phyloP scores from a whole-genome alignment of 2,329 filamentous ascomycete species.

The Ramichloridium luteum region DNA sequence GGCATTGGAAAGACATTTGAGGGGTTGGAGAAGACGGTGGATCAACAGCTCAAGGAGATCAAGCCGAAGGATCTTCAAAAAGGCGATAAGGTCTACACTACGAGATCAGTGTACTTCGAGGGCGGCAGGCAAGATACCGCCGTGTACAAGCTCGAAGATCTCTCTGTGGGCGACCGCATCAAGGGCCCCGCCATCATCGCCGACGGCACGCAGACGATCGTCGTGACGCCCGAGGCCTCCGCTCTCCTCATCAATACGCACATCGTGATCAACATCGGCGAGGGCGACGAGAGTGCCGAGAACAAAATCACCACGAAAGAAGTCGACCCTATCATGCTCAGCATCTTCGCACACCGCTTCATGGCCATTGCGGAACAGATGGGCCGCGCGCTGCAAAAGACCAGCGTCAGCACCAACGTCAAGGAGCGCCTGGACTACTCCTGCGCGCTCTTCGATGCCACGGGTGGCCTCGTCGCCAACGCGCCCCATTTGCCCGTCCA shows the following conservation, averaged over 20 bases:
- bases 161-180: constrained; percentile 60
- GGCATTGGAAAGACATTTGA: constrained; percentile 83
- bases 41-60: constrained; percentile 65
- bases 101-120: constrained; percentile 68
- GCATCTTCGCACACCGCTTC: constrained; percentile 69
- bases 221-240: constrained; percentile 65
- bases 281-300: constrained; percentile 34
- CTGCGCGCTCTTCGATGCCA: constrained; percentile 66
- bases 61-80: constrained; percentile 45
- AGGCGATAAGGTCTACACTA: constrained; percentile 53
- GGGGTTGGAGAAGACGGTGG: constrained; percentile 67
- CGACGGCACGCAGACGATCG: constrained; percentile 82
- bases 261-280: constrained; percentile 73
- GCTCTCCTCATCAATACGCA: constrained; percentile 75
- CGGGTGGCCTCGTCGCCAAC: constrained; percentile 65
- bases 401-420: constrained; percentile 67
- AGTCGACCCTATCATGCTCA: constrained; percentile 64
- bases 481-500: constrained; percentile 71
- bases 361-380: constrained; percentile 82
- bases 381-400: constrained; percentile 68
- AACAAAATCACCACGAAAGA: constrained; percentile 40
- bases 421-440: constrained; percentile 76
- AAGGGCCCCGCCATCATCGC: constrained; percentile 75
- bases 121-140: constrained; percentile 65
- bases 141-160: constrained; percentile 67